These are phyloP conservation scores for Discostella stelligeroides DNA, from an alignment of 108 stramenopile species.

Conservation along the genomic window DNA sequence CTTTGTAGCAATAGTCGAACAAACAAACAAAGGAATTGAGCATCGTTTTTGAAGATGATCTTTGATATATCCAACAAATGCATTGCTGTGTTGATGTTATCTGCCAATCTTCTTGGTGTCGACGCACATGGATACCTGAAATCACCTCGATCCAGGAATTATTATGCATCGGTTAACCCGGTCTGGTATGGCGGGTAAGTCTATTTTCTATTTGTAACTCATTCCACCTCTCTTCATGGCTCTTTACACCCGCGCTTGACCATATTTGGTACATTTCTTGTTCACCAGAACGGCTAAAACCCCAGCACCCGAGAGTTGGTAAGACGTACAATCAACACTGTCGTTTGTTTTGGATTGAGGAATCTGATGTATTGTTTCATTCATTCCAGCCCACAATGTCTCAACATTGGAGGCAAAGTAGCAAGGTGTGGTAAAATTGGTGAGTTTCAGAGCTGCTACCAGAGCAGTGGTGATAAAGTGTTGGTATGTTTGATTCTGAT, in stretches of 20 bases:
- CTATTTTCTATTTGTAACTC: too few relatives aligned
- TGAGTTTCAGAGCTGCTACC: too few relatives aligned
- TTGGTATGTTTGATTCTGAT: neutral
- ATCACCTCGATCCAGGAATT: conserved; percentile 51
- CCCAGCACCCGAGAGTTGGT: conserved; percentile 25
- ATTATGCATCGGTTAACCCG: conserved; percentile 31
- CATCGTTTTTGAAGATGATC: too few relatives aligned
- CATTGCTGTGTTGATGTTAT: neutral
- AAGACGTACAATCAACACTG: too few relatives aligned
- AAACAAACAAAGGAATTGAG: too few relatives aligned
- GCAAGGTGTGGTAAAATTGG: conserved; percentile 36
- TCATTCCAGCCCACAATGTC: conserved; percentile 15
- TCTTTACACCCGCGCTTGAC: too few relatives aligned
- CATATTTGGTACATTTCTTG: too few relatives aligned
- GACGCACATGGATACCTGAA: conserved; percentile 47
- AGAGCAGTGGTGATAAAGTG: neutral
- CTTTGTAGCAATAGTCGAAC: too few relatives aligned
- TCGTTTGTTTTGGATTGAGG: too few relatives aligned
- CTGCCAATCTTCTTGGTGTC: conserved; percentile 7
- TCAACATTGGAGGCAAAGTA: conserved; percentile 46
- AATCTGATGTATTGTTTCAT: too few relatives aligned
- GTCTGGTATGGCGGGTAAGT: conserved; percentile 19
- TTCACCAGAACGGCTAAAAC: conserved; percentile 5
- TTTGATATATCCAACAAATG: too few relatives aligned
- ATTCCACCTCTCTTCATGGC: too few relatives aligned